Evolutionary conservation across 129 eudicot species (phyloP), one percentile per base, ranked within the genome.

Genomic region (Silybum marianum): DNA sequence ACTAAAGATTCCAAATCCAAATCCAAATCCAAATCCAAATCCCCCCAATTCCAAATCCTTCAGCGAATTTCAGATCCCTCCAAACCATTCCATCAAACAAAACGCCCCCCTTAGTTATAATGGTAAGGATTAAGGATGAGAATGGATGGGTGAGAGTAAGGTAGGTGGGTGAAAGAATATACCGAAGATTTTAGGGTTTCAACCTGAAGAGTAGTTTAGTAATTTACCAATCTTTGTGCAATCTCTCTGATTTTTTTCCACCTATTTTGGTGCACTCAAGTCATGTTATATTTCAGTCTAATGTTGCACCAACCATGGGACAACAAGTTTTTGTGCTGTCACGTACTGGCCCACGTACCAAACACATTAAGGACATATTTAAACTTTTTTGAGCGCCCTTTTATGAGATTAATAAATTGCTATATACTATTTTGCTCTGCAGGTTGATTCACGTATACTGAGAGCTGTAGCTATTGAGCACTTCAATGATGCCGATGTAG

Each of bases 381-480:
- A 6, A 19, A 18, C n/a, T 18, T 11, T 19, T 19, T n/a, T 58
- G 7, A 13, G 19, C 4, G 16, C 21, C 13, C 74, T 11, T 22
- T 71, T 71, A 19, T 71, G 46, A 44, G 46, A 76, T 36, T 72
- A 13, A 42, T 30, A 7, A 19, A 36, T 36, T 42, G 82, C 54
- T n/a, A 32, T 16, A 24, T 23, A 2, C 68, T 82, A 16, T 23
- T 23, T 54, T 82, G 30, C 74, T 66, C 25, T 60, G 48, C 81
- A 95, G 99, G 90, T 95, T 73, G 99, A 95, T 88, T 39, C 82
- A 16, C 94, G 99, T 39, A 42, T 73, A 36, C 85, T 95, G 38
- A 92, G 87, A 80, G 99, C 99, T 71, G 95, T 89, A 79, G 98
- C 99, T 7, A 90, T 92, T 82, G 98, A 91, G 85, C 93, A 95